A percentile compares a stretch with the other conserved stretches of the same genome.
These are phyloP conservation scores for Eucalyptus cladocalyx DNA, from an alignment of 345 rosid genomes.

Conservation along the genomic window DNA sequence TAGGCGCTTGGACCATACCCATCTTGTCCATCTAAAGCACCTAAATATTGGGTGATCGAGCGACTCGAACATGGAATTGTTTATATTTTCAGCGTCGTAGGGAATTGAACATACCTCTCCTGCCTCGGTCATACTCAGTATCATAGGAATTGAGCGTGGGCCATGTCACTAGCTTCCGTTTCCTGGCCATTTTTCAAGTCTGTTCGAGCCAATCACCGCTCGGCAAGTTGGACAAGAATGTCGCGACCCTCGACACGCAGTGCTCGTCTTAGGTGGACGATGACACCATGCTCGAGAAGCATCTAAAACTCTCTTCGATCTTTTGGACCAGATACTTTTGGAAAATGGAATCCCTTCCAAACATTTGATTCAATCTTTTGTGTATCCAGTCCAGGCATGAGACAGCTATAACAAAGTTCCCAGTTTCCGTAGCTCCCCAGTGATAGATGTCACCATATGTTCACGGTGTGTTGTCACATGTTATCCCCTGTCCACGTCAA, in stretches of 20 bases:
- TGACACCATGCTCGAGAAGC: neutral
- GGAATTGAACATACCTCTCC: neutral
- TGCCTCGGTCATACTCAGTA: neutral
- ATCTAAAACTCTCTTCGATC: neutral
- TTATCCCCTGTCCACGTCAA: neutral
- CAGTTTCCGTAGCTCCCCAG: neutral
- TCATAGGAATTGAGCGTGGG: neutral
- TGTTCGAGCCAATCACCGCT: neutral
- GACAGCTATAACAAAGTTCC: neutral
- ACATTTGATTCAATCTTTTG: neutral
- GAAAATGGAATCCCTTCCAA: neutral
- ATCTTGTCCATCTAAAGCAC: neutral
- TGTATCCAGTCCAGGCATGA: neutral
- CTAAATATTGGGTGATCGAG: neutral
- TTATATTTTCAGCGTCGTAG: neutral
- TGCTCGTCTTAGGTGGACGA: neutral
- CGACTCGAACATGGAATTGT: neutral
- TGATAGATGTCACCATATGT: neutral
- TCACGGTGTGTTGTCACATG: neutral
- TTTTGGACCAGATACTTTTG: neutral
- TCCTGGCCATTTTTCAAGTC: neutral
- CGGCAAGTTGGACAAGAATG: neutral
- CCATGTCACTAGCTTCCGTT: neutral
- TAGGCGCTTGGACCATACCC: neutral
- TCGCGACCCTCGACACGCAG: neutral